Base-by-base conservation (phyloP, 2,329 filamentous ascomycete species). In the Diaporthe helianthi region DNA sequence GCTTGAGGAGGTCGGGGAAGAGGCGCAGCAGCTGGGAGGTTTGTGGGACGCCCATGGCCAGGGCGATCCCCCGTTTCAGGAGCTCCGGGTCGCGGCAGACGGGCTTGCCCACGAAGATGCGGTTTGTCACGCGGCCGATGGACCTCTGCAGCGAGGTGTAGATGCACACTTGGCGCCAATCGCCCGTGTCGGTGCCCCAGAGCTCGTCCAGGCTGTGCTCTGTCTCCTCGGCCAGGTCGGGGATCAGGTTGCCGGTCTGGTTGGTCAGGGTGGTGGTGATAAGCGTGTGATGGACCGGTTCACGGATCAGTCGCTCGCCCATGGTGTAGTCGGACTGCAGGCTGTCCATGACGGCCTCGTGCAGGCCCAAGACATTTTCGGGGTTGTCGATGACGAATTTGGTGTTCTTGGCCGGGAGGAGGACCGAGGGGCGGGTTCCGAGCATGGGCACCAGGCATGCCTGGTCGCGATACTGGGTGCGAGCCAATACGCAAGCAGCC, bases 271-370 rank as follows among this genome's bases (percentile, higher is more conserved):
- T 75, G 41, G 77, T 75, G 54, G 73, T 75, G 71, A 78, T 76
- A 51, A 79, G 70, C 10, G 78, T 75, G 1, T 75, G 75, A 41
- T 80, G 77, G 6, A 78, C 74, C 2, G 78, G 76, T 55, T 74
- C 71, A n/a, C 73, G 72, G 51, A 78, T 73, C 54, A 76, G 71
- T 55, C 75, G 77, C 19, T 74, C 73, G 38, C 78, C 76, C 29
- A 78, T 73, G 41, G 77, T 76, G 64, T 79, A 75, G 36, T 79
- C 75, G 26, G 76, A 71, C 73, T 79, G 73, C n/a, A 80, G 74
- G 69, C 78, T 79, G 65, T 77, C 76, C 8, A 77, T 73, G 69
- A 78, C 79, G 41, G 78, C 75, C 29, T 74, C 73, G 67, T 75
- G 76, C 69, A 79, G 78, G 71, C 74, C 78, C 22, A 80, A 72